These are phyloP conservation scores for Russula lepida DNA, from an alignment of 768 basidiomycete species.

Conservation along the genomic window DNA sequence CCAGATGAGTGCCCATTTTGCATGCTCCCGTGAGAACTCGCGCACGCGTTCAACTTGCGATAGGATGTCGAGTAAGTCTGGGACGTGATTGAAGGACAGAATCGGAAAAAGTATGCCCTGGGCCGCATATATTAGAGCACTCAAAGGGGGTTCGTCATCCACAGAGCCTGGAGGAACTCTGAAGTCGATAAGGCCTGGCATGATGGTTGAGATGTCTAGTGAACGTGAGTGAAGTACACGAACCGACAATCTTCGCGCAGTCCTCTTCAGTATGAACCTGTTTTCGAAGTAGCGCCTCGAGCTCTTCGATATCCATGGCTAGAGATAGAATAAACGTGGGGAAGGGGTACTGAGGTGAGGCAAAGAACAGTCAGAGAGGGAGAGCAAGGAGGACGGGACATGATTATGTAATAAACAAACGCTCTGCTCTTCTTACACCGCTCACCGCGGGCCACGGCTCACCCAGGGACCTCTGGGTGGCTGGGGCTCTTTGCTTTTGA, in stretches of 20 bases:
- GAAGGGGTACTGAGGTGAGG: neutral
- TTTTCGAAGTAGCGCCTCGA: conserved; percentile 9
- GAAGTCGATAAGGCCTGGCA: conserved; percentile 9
- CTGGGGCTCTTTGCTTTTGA: too few relatives aligned
- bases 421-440: too few relatives aligned
- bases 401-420: too few relatives aligned
- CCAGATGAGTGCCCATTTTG: conserved; percentile 16
- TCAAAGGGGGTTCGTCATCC: neutral
- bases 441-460: too few relatives aligned
- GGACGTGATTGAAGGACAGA: conserved; percentile 7
- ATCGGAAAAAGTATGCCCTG: conserved; percentile 13
- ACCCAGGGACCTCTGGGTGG: too few relatives aligned
- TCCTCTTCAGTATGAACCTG: conserved; percentile 8
- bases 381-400: too few relatives aligned
- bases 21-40: conserved; percentile 12
- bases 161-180: neutral
- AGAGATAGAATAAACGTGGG: neutral
- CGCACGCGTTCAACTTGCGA: conserved; percentile 18
- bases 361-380: too few relatives aligned
- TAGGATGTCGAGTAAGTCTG: conserved; percentile 16
- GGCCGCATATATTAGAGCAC: neutral
- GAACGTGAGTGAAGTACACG: neutral
- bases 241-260: conserved; percentile 3
- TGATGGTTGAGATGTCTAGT: neutral
- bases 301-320: conserved; percentile 7